Evolutionary conservation across 495 filamentous ascomycete species (phyloP), one percentile per base, ranked within the genome.

Genomic region (Echria macrotheca): DNA sequence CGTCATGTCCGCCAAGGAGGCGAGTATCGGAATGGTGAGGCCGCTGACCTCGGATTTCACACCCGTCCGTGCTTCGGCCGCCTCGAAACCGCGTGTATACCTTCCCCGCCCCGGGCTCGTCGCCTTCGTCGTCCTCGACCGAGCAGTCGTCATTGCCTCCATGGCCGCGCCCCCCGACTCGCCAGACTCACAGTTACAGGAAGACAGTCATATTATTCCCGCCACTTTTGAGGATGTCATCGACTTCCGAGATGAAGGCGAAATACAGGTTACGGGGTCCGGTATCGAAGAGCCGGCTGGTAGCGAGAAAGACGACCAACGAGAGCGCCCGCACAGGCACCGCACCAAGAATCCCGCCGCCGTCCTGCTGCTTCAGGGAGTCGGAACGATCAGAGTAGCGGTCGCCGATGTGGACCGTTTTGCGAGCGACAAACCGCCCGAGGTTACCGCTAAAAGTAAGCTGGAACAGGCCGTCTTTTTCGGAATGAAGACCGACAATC

Each of bases 381-480:
- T 83, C 53, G 93, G 94, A 17, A 69, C 89, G n/a, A 64, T 96
- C 32, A 78, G 90, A 47, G 66, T 96, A 29, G 77, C 77, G n/a
- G 66, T 77, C 14, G 67, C 69, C 23, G 75, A 83, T 37, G 65
- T 72, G 9, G 70, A 75, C 44, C 69, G 70, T 38, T 76, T 80
- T 32, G 65, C 69, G 11, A 73, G 67, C 45, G 69, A 70, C 10
- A 59, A 59, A 32, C 66, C 74, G 1, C 77, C 76, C 4, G 60
- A 70, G 49, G 73, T 91, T 15, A 89, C 87, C 1, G 85, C 87
- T 6, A 89, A 86, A 61, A 86, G 81, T 60, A 96, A 91, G 65
- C 74, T 99, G 35, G 89, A 96, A 57, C 91, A 97, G 63, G 91
- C 91, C 11, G 82, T 96, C 3, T 96, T 95, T 69, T 97, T 86